Percentiles rank a stretch among this genome's conserved stretches.
Conservation (phyloP, 257 asterid genomes). For the Capsicum baccatum region DNA sequence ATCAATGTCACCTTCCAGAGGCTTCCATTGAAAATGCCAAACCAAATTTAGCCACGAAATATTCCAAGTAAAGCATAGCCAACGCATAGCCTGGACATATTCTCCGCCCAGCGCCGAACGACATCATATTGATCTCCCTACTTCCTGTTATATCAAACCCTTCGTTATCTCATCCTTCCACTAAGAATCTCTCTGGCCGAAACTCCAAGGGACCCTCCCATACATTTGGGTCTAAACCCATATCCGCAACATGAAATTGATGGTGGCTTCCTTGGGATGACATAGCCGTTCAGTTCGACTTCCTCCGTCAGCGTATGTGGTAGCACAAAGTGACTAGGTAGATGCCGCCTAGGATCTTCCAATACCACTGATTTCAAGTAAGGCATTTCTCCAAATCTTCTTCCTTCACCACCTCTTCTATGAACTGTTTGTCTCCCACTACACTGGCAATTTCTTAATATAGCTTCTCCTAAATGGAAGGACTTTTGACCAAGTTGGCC, state of each 20-base stretch:
- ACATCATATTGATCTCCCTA: conserved; percentile 19
- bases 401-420: conserved; percentile 19
- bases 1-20: conserved; percentile 13
- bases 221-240: background rate
- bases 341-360: conserved; percentile 8
- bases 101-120: conserved; percentile 19
- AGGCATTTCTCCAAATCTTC: background rate
- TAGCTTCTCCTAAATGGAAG: background rate
- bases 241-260: conserved; percentile 20
- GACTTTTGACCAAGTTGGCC: conserved; percentile 13
- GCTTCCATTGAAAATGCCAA: conserved; percentile 12
- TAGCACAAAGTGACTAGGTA: conserved; percentile 21
- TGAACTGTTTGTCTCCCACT: background rate
- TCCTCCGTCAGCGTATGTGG: background rate
- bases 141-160: conserved; percentile 18
- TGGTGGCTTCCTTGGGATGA: background rate
- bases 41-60: background rate
- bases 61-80: conserved; percentile 14
- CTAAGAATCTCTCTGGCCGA: background rate
- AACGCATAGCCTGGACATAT: background rate
- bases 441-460: background rate
- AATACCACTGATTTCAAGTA: conserved; percentile 18
- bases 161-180: background rate
- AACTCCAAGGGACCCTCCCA: conserved; percentile 17
- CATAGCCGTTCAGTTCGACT: background rate